Percentiles rank a stretch among this genome's conserved stretches.
Conservation (phyloP, 768 basidiomycete genomes). For the Stropharia rugosoannulata region DNA sequence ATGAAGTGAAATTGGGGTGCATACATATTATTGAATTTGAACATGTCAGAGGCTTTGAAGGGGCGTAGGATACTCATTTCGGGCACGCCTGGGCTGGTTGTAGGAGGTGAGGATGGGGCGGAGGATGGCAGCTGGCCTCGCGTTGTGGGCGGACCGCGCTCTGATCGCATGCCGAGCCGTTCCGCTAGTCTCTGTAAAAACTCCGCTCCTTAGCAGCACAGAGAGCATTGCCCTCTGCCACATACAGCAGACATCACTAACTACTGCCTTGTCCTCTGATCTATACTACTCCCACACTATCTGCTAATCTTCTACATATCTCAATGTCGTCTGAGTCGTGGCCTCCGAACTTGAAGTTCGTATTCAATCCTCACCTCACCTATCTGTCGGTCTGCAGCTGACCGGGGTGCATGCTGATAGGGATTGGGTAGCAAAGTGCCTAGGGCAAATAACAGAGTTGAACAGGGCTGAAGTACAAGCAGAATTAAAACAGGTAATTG, state of each 20-base stretch:
- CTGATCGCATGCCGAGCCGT: constrained; percentile 6
- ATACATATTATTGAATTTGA: constrained; percentile 91
- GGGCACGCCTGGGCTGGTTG: not conserved
- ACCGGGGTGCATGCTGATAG: constrained; percentile 38
- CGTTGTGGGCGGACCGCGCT: constrained; percentile 1
- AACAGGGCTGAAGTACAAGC: constrained; percentile 88
- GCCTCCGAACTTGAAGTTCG: constrained; percentile 79
- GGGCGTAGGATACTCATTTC: constrained; percentile 87
- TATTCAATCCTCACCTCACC: not conserved
- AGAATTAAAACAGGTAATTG: constrained; percentile 96
- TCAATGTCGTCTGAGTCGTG: constrained; percentile 76
- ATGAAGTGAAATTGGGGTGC: constrained; percentile 19
- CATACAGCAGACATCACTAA: not conserved
- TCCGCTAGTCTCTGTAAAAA: not conserved
- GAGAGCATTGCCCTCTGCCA: too few species aligned
- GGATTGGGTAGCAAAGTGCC: constrained; percentile 93
- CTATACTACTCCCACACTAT: not conserved
- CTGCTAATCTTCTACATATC: constrained; percentile 1
- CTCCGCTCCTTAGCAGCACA: constrained; percentile 6
- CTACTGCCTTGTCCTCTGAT: not conserved
- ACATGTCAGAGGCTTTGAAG: constrained; percentile 86
- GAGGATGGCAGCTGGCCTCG: not conserved
- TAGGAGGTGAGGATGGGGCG: not conserved
- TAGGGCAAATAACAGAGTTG: constrained; percentile 86
- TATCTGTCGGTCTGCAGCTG: constrained; percentile 7